Percentiles rank a stretch among this genome's conserved stretches.
Evolutionary conservation across 306 rosid species (phyloP).

Genomic region (Trichosanthes truncata): DNA sequence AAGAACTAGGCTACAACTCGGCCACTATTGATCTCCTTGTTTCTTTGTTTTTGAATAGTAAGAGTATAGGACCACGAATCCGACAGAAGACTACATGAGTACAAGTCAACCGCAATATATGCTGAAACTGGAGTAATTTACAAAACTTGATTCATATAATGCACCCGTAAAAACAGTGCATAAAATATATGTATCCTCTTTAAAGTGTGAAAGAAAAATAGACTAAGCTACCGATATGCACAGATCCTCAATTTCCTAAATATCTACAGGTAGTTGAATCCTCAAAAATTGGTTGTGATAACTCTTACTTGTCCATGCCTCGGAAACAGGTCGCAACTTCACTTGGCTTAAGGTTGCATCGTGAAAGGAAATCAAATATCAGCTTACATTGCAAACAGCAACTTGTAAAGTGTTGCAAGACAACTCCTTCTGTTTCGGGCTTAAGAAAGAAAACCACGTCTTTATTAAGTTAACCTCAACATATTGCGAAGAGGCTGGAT

Average conservation of each 20-base stretch:
- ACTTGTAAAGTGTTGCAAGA: constrained; percentile 29
- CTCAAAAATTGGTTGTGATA: neutral
- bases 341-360: neutral
- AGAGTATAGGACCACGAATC: neutral
- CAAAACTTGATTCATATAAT: neutral
- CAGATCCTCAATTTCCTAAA: neutral
- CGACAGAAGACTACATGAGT: neutral
- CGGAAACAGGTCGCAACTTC: neutral
- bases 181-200: neutral
- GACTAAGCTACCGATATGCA: neutral
- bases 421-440: constrained; percentile 42
- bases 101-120: neutral
- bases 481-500: constrained; percentile 17
- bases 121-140: neutral
- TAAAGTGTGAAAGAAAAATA: neutral
- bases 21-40: neutral
- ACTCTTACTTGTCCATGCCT: constrained; percentile 1
- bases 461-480: constrained; percentile 31
- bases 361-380: neutral
- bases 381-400: constrained; percentile 2
- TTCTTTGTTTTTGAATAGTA: neutral
- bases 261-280: neutral
- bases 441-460: constrained; percentile 54
- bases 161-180: neutral
- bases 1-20: neutral